These are phyloP conservation scores for Omphalotus guepiniiformis DNA, from an alignment of 768 basidiomycete genomes.

Conservation along the genomic window DNA sequence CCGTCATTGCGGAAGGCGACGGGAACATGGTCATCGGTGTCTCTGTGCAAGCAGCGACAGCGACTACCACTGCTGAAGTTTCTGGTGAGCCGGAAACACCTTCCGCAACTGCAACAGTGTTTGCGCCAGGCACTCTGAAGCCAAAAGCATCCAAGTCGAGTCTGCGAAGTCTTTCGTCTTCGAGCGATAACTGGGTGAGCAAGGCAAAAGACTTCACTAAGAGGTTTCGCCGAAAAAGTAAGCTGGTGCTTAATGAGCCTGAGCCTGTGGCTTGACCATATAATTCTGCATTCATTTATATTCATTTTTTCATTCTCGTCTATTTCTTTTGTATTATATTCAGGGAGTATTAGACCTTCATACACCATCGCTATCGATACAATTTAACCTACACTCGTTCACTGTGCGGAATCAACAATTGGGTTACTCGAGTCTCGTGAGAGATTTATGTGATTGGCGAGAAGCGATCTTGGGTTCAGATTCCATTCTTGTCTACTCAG, in stretches of 20 bases:
- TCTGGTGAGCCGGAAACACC: conserved; percentile 42
- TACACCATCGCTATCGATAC: no score
- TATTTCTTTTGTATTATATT: conserved; percentile 5
- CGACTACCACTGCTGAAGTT: conserved; percentile 18
- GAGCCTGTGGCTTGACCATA: conserved; percentile 6
- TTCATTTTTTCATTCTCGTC: neutral
- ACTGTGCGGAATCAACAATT: no score
- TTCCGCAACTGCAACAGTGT: conserved; percentile 24
- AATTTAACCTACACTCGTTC: no score
- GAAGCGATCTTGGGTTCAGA: no score
- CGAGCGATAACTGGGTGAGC: conserved; percentile 24
- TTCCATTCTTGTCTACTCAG: no score
- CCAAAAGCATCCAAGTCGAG: conserved; percentile 32
- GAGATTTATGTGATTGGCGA: no score
- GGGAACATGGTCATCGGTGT: conserved; percentile 40
- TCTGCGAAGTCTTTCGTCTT: conserved; percentile 16
- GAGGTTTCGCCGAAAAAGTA: conserved; percentile 39
- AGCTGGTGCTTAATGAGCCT: conserved; percentile 10
- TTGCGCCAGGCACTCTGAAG: conserved; percentile 28
- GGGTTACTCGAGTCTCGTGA: no score
- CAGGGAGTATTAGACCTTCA: no score
- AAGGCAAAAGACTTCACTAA: conserved; percentile 39
- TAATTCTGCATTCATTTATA: neutral
- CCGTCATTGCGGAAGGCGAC: conserved; percentile 27
- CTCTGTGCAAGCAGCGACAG: conserved; percentile 43